Evolutionary conservation across 768 basidiomycete genomes (phyloP).

Genomic region (Termitomyces sp.): DNA sequence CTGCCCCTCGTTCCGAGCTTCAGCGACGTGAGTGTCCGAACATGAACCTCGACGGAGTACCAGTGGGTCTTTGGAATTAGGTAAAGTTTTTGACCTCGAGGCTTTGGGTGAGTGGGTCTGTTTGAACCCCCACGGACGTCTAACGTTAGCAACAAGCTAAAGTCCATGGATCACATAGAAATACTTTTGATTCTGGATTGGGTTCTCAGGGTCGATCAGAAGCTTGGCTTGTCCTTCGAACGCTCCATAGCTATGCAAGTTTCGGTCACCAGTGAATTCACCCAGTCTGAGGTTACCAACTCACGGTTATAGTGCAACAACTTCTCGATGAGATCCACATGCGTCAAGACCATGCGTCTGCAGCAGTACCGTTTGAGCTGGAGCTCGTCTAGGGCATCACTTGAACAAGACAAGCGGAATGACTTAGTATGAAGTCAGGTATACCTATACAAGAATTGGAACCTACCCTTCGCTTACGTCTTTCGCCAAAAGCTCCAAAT

Average conservation of each 20-base stretch:
- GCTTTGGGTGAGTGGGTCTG: background rate
- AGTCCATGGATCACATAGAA: background rate
- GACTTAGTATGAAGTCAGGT: background rate
- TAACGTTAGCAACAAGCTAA: background rate
- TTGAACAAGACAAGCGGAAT: slow-evolving; percentile 22
- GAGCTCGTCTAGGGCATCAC: slow-evolving; percentile 85
- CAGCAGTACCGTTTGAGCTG: slow-evolving; percentile 95
- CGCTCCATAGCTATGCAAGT: slow-evolving; percentile 39
- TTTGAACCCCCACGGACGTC: background rate
- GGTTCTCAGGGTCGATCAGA: slow-evolving; percentile 2
- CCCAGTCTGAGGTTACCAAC: slow-evolving; percentile 20
- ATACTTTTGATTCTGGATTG: background rate
- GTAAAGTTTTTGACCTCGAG: background rate
- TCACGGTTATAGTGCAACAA: slow-evolving; percentile 92
- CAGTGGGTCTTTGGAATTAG: too few species aligned
- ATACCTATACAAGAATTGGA: background rate
- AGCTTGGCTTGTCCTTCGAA: slow-evolving; percentile 35
- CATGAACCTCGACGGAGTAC: background rate
- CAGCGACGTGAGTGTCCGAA: background rate
- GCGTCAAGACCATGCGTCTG: slow-evolving; percentile 93
- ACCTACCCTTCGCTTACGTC: slow-evolving; percentile 88
- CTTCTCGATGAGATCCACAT: slow-evolving; percentile 97
- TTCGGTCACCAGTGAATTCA: background rate
- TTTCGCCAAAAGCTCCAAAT: slow-evolving; percentile 73
- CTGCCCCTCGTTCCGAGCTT: background rate